These are phyloP conservation scores for Sicyos baderoa DNA, from an alignment of 306 rosid genomes.

Conservation along the genomic window DNA sequence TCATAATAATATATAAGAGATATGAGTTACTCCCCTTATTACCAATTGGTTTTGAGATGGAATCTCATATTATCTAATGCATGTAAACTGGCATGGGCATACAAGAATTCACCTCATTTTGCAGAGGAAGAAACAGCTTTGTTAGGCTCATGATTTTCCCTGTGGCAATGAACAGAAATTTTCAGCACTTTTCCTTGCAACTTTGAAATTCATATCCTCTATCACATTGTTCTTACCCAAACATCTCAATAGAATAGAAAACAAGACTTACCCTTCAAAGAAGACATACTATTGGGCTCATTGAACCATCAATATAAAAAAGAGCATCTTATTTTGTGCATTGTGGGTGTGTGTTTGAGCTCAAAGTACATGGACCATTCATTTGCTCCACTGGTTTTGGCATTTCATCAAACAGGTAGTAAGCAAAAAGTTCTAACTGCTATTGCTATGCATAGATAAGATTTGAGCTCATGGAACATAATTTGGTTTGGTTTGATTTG, in stretches of 20 bases:
- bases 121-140: not conserved
- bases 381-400: not conserved
- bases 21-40: no score
- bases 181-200: not conserved
- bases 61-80: no score
- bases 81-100: no score
- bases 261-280: constrained; percentile 9
- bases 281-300: not conserved
- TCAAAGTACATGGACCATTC: not conserved
- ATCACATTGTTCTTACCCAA: not conserved
- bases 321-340: not conserved
- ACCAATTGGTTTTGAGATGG: no score
- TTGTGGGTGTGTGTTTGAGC: constrained; percentile 4
- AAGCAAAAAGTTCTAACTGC: not conserved
- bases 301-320: constrained; percentile 4
- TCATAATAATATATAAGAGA: no score
- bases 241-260: not conserved
- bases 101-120: constrained; percentile 14
- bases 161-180: not conserved
- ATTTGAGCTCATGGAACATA: not conserved
- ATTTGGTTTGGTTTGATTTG: constrained; percentile 7
- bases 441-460: not conserved
- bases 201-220: not conserved
- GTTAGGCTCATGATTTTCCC: not conserved
- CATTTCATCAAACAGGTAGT: constrained; percentile 4